phyloP scores from a whole-genome alignment of 106 monocot genomes.

The Amphibolis antarctica region DNA sequence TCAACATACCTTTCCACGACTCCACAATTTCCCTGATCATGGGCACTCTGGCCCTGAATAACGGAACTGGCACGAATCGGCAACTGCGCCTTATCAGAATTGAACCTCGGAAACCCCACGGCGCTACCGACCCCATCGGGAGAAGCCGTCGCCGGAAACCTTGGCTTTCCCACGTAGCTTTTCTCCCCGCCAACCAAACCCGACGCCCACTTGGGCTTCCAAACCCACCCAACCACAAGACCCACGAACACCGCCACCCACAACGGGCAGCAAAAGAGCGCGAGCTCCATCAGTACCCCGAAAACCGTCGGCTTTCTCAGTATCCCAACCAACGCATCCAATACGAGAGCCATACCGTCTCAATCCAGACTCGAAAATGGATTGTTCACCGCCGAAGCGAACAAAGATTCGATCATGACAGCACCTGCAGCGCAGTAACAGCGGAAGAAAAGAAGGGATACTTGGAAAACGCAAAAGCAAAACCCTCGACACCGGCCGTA shows the following conservation, averaged over 20 bases:
- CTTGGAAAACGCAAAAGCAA: too few relatives aligned
- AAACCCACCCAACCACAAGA: slow-evolving; percentile 63
- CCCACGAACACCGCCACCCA: slow-evolving; percentile 54
- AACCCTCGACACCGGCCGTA: too few relatives aligned
- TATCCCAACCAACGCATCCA: slow-evolving; percentile 34
- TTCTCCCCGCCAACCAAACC: slow-evolving; percentile 21
- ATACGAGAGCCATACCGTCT: slow-evolving; percentile 34
- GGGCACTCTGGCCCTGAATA: background rate
- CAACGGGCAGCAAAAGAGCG: slow-evolving; percentile 42
- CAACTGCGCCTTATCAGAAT: slow-evolving; percentile 11
- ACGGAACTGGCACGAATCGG: slow-evolving; percentile 10
- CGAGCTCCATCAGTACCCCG: slow-evolving; percentile 37
- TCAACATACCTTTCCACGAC: background rate
- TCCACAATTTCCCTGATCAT: background rate
- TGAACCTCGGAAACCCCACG: slow-evolving; percentile 9
- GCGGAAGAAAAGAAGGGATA: background rate
- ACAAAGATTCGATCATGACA: background rate
- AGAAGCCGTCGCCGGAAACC: background rate
- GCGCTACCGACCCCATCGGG: background rate
- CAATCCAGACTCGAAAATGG: too few relatives aligned
- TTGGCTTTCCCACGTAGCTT: background rate
- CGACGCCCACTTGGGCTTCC: slow-evolving; percentile 61
- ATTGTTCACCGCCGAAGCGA: background rate
- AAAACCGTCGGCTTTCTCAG: slow-evolving; percentile 34
- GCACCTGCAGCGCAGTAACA: background rate